Conservation (phyloP, 179 eudicot genomes). For the Corrigiola litoralis region DNA sequence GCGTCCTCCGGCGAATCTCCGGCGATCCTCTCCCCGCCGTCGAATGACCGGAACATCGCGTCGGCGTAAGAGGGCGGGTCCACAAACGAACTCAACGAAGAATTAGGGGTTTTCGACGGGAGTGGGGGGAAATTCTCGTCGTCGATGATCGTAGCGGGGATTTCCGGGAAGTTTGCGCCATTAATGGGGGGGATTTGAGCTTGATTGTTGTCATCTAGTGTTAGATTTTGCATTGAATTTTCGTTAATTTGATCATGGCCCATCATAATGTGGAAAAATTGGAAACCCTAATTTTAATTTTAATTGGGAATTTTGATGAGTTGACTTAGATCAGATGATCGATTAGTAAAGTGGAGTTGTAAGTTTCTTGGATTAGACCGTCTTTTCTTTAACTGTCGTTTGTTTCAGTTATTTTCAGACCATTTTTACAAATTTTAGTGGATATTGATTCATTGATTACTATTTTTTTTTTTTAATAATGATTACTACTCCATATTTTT, state of each 20-base stretch:
- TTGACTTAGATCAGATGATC: no score
- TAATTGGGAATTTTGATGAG: no score
- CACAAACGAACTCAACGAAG: slow-evolving; percentile 52
- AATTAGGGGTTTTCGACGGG: slow-evolving; percentile 29
- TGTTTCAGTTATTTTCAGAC: no score
- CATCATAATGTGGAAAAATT: slow-evolving; percentile 8
- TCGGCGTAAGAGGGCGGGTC: slow-evolving; percentile 96
- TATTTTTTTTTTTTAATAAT: no score
- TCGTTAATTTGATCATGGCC: slow-evolving; percentile 6
- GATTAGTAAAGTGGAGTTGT: no score
- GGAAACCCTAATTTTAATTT: no score
- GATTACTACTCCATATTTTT: no score
- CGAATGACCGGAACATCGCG: slow-evolving; percentile 84
- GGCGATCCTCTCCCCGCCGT: slow-evolving; percentile 23
- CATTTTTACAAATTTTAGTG: no score
- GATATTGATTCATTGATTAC: no score
- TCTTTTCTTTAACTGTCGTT: no score
- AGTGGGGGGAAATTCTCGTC: no score
- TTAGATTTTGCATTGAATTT: slow-evolving; percentile 43
- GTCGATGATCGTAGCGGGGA: slow-evolving; percentile 23
- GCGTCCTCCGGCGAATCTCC: slow-evolving; percentile 23
- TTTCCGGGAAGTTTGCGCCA: slow-evolving; percentile 13
- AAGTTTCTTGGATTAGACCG: no score
- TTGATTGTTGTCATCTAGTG: slow-evolving; percentile 37
- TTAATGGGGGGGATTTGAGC: not conserved